Base-by-base conservation (phyloP, 306 rosid species). In the Citrullus amarus region DNA sequence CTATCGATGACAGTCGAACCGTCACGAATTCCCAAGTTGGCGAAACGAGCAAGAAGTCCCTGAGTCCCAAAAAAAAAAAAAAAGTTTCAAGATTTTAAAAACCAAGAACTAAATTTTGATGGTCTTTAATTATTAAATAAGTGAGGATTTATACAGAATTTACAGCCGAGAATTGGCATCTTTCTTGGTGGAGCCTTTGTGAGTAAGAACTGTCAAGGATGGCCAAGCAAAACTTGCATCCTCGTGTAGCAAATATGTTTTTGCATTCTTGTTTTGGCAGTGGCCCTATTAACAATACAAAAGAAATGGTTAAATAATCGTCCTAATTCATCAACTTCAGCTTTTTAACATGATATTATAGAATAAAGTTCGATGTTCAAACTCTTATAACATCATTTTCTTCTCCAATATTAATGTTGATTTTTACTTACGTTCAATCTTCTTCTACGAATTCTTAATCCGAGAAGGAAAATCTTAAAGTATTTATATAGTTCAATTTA, bases 181-280 rank as follows among this genome's bases (percentile, higher is more conserved):
- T 86, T 75, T 91, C 91, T 81, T 91, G 98, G 83, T 96, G 99
- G 70, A 81, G 46, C 87, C 94, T 72, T 60, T 88, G 88, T 78
- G 96, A 72, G 80, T 87, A 73, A 51, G 98, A 86, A 86, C 90
- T 92, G 13, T 96, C 98, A n/a, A 96, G 69, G 81, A 92, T 88
- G 78, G 90, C 84, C 82, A 96, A 79, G 90, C 99, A 96, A 80
- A 88, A 88, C 83, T 56, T 92, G 93, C 99, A 96, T 81, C 99
- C 99, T 82, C 91, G 77, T 65, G 41, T 80, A 18, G 85, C 84
- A 86, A 92, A 96, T 43, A 90, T 82, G 79, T 83, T 92, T 80
- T 79, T 90, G 87, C 99, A 96, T 82, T 96, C 99, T 77, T 85
- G 97, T 69, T 90, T 96, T 44, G 99, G 99, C 81, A 89, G 79